phyloP scores from a whole-genome alignment of 306 rosid genomes.

The Casuarina glauca region DNA sequence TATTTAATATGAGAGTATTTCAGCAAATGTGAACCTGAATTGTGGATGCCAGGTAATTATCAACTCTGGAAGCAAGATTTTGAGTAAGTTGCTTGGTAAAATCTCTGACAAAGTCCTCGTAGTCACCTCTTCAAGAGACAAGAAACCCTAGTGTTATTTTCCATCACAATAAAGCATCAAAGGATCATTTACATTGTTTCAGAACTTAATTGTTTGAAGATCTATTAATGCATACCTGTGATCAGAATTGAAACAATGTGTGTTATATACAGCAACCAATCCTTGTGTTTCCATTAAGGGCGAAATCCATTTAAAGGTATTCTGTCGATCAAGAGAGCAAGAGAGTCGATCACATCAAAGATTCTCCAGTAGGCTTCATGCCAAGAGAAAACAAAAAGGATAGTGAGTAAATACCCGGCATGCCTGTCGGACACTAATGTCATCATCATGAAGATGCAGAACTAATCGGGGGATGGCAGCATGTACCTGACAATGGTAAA shows the following conservation, averaged over 20 bases:
- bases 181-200: conserved; percentile 12
- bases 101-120: conserved; percentile 78
- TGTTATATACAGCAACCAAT: conserved; percentile 48
- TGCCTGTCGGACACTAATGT: conserved; percentile 69
- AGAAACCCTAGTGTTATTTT: conserved; percentile 7
- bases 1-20: conserved; percentile 1
- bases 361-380: conserved; percentile 17
- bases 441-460: conserved; percentile 85
- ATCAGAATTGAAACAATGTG: conserved; percentile 77
- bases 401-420: conserved; percentile 76
- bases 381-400: conserved; percentile 30
- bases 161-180: conserved; percentile 4
- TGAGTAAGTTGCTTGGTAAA: conserved; percentile 70
- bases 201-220: conserved; percentile 18
- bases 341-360: conserved; percentile 16
- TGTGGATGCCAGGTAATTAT: conserved; percentile 74
- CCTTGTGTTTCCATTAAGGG: conserved; percentile 73
- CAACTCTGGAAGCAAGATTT: conserved; percentile 77
- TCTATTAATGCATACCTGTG: conserved; percentile 57
- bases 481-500: conserved; percentile 57
- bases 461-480: conserved; percentile 83
- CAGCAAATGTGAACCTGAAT: conserved; percentile 58
- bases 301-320: conserved; percentile 63
- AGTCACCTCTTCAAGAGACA: conserved; percentile 63
- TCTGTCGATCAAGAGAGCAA: conserved; percentile 40